Evolutionary conservation across 2,329 filamentous ascomycete species (phyloP).

Genomic region (Neocucurbitaria cava): DNA sequence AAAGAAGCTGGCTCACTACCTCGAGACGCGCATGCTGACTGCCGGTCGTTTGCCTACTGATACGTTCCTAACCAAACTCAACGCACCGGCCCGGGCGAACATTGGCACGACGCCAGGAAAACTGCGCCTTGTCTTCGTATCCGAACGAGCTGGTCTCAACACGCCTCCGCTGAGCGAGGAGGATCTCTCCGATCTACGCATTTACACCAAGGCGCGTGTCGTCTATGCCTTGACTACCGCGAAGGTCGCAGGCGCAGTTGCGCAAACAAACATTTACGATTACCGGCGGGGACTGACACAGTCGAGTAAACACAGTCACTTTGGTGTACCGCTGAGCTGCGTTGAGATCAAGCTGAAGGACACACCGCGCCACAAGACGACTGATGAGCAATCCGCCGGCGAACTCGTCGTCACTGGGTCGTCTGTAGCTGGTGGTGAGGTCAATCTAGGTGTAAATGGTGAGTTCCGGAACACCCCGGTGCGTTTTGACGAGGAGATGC

Average conservation of each 20-base stretch:
- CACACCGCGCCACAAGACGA: conserved; percentile 65
- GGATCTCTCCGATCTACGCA: conserved; percentile 79
- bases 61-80: conserved; percentile 67
- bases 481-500: neutral
- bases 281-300: conserved; percentile 67
- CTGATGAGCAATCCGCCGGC: conserved; percentile 59
- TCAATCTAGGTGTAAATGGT: conserved; percentile 64
- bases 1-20: conserved; percentile 72
- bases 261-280: conserved; percentile 87
- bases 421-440: conserved; percentile 72
- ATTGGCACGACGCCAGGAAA: conserved; percentile 72
- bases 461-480: conserved; percentile 10
- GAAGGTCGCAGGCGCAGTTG: conserved; percentile 85
- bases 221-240: conserved; percentile 85
- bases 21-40: conserved; percentile 73
- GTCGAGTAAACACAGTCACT: conserved; percentile 65
- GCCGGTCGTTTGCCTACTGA: conserved; percentile 76
- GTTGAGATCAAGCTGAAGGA: conserved; percentile 80
- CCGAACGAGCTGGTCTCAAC: conserved; percentile 71
- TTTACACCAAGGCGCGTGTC: conserved; percentile 80
- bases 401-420: conserved; percentile 77
- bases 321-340: conserved; percentile 80
- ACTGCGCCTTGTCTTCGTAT: conserved; percentile 80
- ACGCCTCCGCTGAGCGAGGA: conserved; percentile 70
- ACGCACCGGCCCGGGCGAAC: conserved; percentile 64